Evolutionary conservation across 1,139 yeast species (phyloP), one percentile per base, ranked within the genome.

Genomic region (Geotrichum cucujoidarum): DNA sequence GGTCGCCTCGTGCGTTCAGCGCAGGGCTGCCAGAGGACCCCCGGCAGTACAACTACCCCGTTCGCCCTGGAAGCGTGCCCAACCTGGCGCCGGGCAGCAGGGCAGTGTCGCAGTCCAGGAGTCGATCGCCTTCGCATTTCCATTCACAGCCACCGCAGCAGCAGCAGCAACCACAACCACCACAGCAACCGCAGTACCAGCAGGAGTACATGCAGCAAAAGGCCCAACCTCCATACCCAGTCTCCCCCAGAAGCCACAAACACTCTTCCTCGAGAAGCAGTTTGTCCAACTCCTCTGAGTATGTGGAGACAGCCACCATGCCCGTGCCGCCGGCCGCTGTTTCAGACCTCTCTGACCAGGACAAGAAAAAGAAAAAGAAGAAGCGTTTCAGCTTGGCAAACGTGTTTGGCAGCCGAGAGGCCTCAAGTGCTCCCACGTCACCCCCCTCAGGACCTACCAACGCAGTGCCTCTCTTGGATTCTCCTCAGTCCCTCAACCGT

Each of bases 341-440:
- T n/a, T 24, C 10, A 6, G 27, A 24, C 6, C 27, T 6, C 6
- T 24, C 27, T 24, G 27, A 24, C 6, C 6, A 24, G 27, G 27
- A 24, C 45, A 16, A 21, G 30, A 33, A 24, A 22, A 25, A 22
- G 17, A 16, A 27, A 16, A 41, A 33, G 31, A 41, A 33, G 31
- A 41, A 41, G 38, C 36, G 45, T 14, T 41, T 41, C 17, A 41
- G 45, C 30, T 21, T 41, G 8, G 22, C 24, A 17, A 39, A 39
- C 16, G 30, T 41, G 20, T 41, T 41, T n/a, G n/a, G n/a, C 38
- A 2, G 33, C 4, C 17, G 18, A 32, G 39, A 27, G 16, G 5
- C 17, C 20, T 21, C 31, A n/a, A n/a, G n/a, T n/a, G n/a, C n/a
- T n/a, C n/a, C n/a, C n/a, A n/a, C n/a, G n/a, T n/a, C n/a, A n/a